Evolutionary conservation across 2,329 filamentous ascomycete species (phyloP).

Genomic region (Didymosphaeria variabile): DNA sequence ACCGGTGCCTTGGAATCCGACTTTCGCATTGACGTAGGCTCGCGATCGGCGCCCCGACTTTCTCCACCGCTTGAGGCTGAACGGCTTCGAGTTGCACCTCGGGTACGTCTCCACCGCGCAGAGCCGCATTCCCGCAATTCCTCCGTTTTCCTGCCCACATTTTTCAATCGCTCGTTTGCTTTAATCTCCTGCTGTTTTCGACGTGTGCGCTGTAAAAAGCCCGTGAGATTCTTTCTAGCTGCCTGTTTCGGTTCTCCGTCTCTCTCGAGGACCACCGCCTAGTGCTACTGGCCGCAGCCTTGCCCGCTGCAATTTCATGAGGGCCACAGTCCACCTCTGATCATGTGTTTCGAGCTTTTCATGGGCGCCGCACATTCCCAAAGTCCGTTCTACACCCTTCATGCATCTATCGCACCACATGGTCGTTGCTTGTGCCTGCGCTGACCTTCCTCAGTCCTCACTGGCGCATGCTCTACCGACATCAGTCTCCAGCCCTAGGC

Average conservation of each 20-base stretch:
- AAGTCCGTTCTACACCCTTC: neutral
- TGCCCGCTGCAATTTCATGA: slow-evolving; percentile 15
- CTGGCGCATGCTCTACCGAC: slow-evolving; percentile 6
- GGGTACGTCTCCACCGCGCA: slow-evolving; percentile 49
- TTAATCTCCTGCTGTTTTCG: slow-evolving; percentile 18
- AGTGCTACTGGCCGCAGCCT: slow-evolving; percentile 26
- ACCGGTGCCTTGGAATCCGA: slow-evolving; percentile 30
- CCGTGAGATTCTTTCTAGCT: slow-evolving; percentile 20
- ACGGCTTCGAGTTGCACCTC: slow-evolving; percentile 47
- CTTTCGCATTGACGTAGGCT: slow-evolving; percentile 26
- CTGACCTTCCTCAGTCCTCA: slow-evolving; percentile 11
- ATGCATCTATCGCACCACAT: neutral
- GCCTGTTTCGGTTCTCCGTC: slow-evolving; percentile 25
- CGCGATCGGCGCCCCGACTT: slow-evolving; percentile 42
- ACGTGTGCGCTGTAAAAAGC: neutral
- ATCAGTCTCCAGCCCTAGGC: slow-evolving; percentile 6
- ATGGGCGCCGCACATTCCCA: slow-evolving; percentile 6
- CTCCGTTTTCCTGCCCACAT: slow-evolving; percentile 18
- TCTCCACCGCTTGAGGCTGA: slow-evolving; percentile 50
- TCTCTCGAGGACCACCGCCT: slow-evolving; percentile 11
- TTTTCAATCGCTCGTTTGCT: slow-evolving; percentile 19
- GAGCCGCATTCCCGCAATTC: slow-evolving; percentile 36
- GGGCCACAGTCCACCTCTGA: slow-evolving; percentile 23
- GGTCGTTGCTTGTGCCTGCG: neutral
- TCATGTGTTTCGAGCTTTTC: slow-evolving; percentile 15